Percentiles rank a stretch among this genome's conserved stretches.
Conservation (phyloP, 2,329 filamentous ascomycete genomes). For the Pseudofabraea citricarpa region DNA sequence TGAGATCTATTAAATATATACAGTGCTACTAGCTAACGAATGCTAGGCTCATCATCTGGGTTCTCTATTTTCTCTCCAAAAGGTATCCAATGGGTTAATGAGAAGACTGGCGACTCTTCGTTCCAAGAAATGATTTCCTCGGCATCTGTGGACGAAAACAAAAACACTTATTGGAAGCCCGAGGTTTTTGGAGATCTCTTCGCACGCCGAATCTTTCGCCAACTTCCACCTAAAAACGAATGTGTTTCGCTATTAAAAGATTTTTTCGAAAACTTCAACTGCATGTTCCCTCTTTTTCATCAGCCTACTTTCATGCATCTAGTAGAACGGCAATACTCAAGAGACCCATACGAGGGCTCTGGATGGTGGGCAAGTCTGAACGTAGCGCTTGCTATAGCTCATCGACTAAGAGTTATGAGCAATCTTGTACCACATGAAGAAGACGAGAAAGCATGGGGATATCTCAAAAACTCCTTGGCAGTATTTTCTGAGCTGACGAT, state of each 20-base stretch:
- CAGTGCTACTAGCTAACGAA: slow-evolving; percentile 18
- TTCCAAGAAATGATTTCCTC: slow-evolving; percentile 94
- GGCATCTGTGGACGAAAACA: slow-evolving; percentile 87
- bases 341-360: slow-evolving; percentile 87
- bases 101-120: slow-evolving; percentile 91
- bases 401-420: slow-evolving; percentile 90
- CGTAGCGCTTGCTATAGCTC: slow-evolving; percentile 86
- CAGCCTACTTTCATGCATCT: slow-evolving; percentile 98
- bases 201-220: slow-evolving; percentile 75
- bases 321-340: slow-evolving; percentile 88
- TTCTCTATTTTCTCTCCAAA: slow-evolving; percentile 99
- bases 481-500: slow-evolving; percentile 90
- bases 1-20: slow-evolving; percentile 17
- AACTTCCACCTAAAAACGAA: slow-evolving; percentile 80
- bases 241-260: slow-evolving; percentile 84
- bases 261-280: slow-evolving; percentile 98
- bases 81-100: slow-evolving; percentile 97
- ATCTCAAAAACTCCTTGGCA: slow-evolving; percentile 94
- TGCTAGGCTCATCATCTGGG: slow-evolving; percentile 82
- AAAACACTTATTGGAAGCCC: slow-evolving; percentile 98
- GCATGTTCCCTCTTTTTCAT: slow-evolving; percentile 96
- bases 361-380: slow-evolving; percentile 99
- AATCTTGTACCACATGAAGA: slow-evolving; percentile 87
- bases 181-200: slow-evolving; percentile 95
- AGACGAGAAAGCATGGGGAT: slow-evolving; percentile 90